Evolutionary conservation across 1,139 yeast genomes (phyloP), one percentile per base, ranked within the genome.

Genomic region (Suhomyces guaymorum): DNA sequence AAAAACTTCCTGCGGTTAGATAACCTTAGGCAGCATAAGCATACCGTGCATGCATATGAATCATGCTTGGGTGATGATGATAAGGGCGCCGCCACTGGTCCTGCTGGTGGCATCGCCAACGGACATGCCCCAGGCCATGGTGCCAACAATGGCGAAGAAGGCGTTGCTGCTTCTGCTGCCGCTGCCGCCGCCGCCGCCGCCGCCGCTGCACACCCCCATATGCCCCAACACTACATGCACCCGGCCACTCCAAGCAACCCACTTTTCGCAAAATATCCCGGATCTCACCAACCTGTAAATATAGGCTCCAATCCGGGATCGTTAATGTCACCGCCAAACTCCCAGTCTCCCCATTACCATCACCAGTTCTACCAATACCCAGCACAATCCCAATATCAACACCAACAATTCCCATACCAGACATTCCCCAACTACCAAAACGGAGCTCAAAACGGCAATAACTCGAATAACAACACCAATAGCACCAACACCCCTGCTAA

Each of bases 11-110:
- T 92, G 18, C 71, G 97, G 30, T 66, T 88, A 44, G 97, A 90
- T 60, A 90, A 90, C 55, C 69, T 90, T 44, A 75, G 96, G 39
- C 97, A 90, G 61, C 97, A 90, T 60, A 83, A 84, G 44, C 95
- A 88, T 54, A 86, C 96, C 0, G 97, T 89, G 10, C 97, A 89
- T 57, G 89, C 94, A 20, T 81, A 80, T 57, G 89, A 85, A 50
- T 74, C 46, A 12, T 45, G 32, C 20, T 39, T 43, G 15, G 15
- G n/a, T 16, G 39, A 39, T 24, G 30, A 25, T 14, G 35, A 11
- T 26, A 33, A 30, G 22, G 32, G 27, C 9, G 33, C 24, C 24
- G 34, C 25, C 33, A 27, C 19, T 13, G 15, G 24, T 16, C 13
- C 21, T 14, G 12, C 15, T n/a, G 15, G 19, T 19, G 15, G 27